Percentiles rank a stretch among this genome's conserved stretches.
phyloP scores from a whole-genome alignment of 2,329 filamentous ascomycete genomes.

The Epichloe scottii region DNA sequence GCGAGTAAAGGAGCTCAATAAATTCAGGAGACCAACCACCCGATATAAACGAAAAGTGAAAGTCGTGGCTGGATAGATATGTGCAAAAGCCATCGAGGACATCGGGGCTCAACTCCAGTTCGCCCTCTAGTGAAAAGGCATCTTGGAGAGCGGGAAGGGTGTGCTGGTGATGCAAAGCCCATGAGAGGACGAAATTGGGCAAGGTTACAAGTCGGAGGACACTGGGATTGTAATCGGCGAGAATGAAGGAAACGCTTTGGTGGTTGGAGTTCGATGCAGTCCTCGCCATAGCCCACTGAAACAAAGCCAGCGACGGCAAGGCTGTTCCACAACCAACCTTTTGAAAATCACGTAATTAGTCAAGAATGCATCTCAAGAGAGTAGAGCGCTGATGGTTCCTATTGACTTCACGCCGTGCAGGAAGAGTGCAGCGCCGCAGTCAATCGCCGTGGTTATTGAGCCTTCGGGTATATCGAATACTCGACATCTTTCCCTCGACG shows the following conservation, averaged over 20 bases:
- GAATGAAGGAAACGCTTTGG: slow-evolving; percentile 45
- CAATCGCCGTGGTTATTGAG: no score
- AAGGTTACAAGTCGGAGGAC: slow-evolving; percentile 69
- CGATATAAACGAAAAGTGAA: slow-evolving; percentile 55
- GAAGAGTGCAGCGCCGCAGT: no score
- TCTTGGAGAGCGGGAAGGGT: slow-evolving; percentile 25
- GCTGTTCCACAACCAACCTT: slow-evolving; percentile 71
- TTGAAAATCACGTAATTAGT: slow-evolving; percentile 21
- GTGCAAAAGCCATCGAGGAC: slow-evolving; percentile 46
- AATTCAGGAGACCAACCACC: slow-evolving; percentile 62
- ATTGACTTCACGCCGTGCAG: not conserved
- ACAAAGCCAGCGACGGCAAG: slow-evolving; percentile 58
- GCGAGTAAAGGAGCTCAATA: slow-evolving; percentile 41
- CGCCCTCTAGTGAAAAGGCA: slow-evolving; percentile 39
- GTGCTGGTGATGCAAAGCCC: slow-evolving; percentile 38
- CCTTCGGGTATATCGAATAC: not conserved
- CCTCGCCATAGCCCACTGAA: slow-evolving; percentile 43
- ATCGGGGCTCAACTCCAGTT: slow-evolving; percentile 49
- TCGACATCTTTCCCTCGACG: slow-evolving; percentile 11
- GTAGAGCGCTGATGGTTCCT: not conserved
- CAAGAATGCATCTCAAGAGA: not conserved
- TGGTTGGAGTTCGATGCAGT: slow-evolving; percentile 4
- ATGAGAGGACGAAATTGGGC: slow-evolving; percentile 64
- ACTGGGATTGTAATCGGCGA: slow-evolving; percentile 70
- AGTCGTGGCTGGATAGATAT: slow-evolving; percentile 34